These are phyloP conservation scores for Boletus bicolor DNA, from an alignment of 768 basidiomycete genomes.

Conservation along the genomic window DNA sequence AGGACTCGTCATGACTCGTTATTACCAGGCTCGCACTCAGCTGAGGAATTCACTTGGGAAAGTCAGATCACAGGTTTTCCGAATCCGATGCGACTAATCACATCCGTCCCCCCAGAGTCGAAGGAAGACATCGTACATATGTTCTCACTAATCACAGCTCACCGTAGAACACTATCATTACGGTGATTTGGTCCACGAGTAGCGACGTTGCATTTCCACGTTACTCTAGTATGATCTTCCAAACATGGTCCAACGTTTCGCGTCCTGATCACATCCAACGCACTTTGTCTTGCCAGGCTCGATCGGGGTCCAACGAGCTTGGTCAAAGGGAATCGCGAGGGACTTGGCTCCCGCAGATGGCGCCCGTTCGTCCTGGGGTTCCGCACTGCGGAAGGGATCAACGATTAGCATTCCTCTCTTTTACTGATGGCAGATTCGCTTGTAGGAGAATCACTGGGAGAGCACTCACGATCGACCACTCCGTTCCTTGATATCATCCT, in stretches of 20 bases:
- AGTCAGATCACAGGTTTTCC: background rate
- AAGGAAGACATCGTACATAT: background rate
- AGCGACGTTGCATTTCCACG: background rate
- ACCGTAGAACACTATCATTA: no score
- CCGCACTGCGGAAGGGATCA: conserved; percentile 48
- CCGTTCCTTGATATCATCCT: conserved; percentile 97
- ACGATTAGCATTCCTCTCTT: background rate
- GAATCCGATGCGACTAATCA: background rate
- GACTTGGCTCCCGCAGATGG: conserved; percentile 98
- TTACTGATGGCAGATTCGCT: background rate
- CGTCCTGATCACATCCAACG: conserved; percentile 79
- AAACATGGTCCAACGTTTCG: conserved; percentile 97
- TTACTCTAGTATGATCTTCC: conserved; percentile 73
- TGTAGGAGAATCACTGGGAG: background rate
- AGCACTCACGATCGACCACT: conserved; percentile 70
- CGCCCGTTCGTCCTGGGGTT: conserved; percentile 89
- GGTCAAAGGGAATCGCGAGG: conserved; percentile 94
- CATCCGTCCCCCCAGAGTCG: background rate
- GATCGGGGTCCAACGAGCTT: conserved; percentile 75
- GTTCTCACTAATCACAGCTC: background rate
- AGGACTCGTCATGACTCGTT: no score
- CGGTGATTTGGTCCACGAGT: no score
- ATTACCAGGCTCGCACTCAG: no score
- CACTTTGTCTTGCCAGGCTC: conserved; percentile 86
- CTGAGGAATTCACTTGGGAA: no score